Evolutionary conservation across 352 stramenopile genomes (phyloP).

Genomic region (Pythium rhizo-oryzae): DNA sequence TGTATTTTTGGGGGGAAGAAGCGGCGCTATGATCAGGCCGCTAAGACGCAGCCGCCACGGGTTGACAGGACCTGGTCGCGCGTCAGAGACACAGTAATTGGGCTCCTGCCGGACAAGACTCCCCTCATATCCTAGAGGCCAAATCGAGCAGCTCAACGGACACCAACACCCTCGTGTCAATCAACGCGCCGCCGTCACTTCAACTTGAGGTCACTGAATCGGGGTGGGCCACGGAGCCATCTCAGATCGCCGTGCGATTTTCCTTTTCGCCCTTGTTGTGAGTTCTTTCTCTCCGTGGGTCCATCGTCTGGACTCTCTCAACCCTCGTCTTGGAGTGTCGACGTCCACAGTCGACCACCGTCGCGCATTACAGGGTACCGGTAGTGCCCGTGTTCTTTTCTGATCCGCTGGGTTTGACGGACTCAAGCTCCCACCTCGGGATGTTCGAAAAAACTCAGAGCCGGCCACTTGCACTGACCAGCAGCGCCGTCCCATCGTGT

Average conservation of each 20-base stretch:
- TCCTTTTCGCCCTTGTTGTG: no score
- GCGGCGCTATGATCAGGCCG: no score
- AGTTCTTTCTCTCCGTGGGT: not conserved
- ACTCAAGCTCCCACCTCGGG: no score
- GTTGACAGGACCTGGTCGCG: not conserved
- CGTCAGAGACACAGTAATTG: not conserved
- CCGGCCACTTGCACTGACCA: no score
- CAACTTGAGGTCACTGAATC: not conserved
- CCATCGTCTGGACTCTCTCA: not conserved
- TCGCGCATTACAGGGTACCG: not conserved
- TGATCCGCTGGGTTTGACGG: not conserved
- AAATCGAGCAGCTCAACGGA: not conserved
- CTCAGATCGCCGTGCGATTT: no score
- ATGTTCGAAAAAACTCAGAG: conserved; percentile 14
- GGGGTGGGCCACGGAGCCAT: not conserved
- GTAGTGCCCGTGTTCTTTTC: not conserved
- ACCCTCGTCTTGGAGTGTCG: no score
- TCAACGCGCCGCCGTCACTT: not conserved
- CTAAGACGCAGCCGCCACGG: not conserved
- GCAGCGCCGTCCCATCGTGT: no score
- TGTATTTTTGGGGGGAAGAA: conserved; percentile 12
- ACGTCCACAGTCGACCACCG: no score
- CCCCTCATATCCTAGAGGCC: no score
- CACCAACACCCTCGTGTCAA: not conserved
- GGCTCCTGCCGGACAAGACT: not conserved